Conservation (phyloP, 1,139 yeast species). For the Scheffersomyces quercinus region DNA sequence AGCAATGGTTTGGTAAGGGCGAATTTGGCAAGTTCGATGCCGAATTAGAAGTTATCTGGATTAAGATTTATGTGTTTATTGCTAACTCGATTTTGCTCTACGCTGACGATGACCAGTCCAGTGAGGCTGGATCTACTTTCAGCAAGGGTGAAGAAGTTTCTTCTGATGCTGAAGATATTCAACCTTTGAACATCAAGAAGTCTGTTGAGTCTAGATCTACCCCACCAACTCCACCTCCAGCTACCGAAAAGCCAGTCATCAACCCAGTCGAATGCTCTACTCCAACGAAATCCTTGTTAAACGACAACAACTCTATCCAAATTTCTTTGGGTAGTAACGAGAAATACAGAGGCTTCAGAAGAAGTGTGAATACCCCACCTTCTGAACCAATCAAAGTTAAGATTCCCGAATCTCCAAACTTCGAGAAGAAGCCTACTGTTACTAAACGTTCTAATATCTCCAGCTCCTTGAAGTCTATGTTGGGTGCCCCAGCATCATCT, state of each 20-base stretch:
- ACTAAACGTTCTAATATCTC: conserved; percentile 13
- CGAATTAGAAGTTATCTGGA: conserved; percentile 42
- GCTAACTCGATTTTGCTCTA: conserved; percentile 39
- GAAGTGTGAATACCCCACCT: conserved; percentile 28
- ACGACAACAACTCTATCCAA: conserved; percentile 15
- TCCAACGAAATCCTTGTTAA: conserved; percentile 11
- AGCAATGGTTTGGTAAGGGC: conserved; percentile 33
- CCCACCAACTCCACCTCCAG: background rate
- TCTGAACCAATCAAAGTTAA: conserved; percentile 28
- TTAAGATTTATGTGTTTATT: conserved; percentile 40
- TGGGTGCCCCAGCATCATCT: conserved; percentile 8
- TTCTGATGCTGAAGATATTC: conserved; percentile 9
- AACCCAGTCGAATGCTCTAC: conserved; percentile 1
- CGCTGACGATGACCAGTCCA: conserved; percentile 14
- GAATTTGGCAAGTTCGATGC: conserved; percentile 31
- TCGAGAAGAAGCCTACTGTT: conserved; percentile 10
- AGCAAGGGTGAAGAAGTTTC: conserved; percentile 14
- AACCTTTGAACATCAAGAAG: conserved; percentile 13
- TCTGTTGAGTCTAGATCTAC: background rate
- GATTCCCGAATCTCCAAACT: conserved; percentile 22
- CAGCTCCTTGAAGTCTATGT: conserved; percentile 13
- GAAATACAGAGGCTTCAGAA: conserved; percentile 48
- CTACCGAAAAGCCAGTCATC: conserved; percentile 1
- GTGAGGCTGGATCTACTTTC: conserved; percentile 9
- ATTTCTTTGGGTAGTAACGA: conserved; percentile 30